Evolutionary conservation across 2,329 filamentous ascomycete species (phyloP).

Genomic region (Myriosclerotinia scirpicola): DNA sequence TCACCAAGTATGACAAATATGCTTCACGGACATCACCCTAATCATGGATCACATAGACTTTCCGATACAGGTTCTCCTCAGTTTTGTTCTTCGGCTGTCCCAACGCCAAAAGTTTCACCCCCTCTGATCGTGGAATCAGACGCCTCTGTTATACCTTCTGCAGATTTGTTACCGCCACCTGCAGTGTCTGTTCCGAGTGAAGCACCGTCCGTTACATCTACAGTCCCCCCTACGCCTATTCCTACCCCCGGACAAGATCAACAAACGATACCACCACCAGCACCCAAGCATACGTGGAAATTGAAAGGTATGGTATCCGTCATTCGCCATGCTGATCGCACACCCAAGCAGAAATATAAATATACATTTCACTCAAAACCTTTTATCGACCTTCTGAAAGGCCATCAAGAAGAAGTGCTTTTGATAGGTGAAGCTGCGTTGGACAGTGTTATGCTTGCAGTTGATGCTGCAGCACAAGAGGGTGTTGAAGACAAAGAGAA

Average conservation of each 20-base stretch:
- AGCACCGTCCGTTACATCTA: constrained; percentile 29
- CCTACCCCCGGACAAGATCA: constrained; percentile 23
- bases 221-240: constrained; percentile 31
- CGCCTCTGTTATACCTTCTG: constrained; percentile 32
- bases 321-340: constrained; percentile 93
- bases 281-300: constrained; percentile 93
- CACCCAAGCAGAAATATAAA: constrained; percentile 99
- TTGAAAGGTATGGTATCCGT: constrained; percentile 97
- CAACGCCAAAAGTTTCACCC: constrained; percentile 38
- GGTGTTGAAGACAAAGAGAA: constrained; percentile 84
- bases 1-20: constrained; percentile 61
- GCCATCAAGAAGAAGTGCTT: constrained; percentile 93
- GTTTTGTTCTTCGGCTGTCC: constrained; percentile 41
- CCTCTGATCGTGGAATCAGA: constrained; percentile 32
- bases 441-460: constrained; percentile 84
- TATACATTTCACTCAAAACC: constrained; percentile 98
- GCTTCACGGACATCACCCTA: constrained; percentile 49
- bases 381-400: constrained; percentile 91
- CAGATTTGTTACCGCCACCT: constrained; percentile 36
- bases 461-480: constrained; percentile 74
- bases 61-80: constrained; percentile 46
- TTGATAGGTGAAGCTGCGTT: constrained; percentile 89
- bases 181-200: constrained; percentile 27
- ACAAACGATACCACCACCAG: constrained; percentile 50
- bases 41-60: constrained; percentile 39